Evolutionary conservation across 345 rosid genomes (phyloP).

Genomic region (Geranium brycei): DNA sequence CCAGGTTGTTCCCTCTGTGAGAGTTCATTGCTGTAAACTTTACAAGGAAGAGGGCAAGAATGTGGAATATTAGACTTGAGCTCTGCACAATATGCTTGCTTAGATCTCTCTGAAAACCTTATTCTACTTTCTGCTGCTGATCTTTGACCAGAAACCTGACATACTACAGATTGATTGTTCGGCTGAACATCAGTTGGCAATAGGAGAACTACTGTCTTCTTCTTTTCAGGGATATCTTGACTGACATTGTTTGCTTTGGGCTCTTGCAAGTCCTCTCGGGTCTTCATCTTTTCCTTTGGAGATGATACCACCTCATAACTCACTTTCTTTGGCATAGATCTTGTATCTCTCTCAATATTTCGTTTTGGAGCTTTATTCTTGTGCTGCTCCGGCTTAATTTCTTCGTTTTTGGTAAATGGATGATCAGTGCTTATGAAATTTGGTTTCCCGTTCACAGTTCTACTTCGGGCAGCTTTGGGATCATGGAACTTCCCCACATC

Average conservation of each 20-base stretch:
- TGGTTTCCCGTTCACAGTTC: constrained; percentile 14
- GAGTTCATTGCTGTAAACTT: constrained; percentile 13
- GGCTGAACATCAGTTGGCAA: not conserved
- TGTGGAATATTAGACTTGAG: constrained; percentile 21
- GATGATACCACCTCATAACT: constrained; percentile 21
- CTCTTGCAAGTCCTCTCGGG: constrained; percentile 21
- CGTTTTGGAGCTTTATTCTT: constrained; percentile 21
- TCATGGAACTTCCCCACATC: constrained; percentile 17
- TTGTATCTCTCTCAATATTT: constrained; percentile 10
- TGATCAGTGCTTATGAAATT: constrained; percentile 15
- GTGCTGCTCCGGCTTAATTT: constrained; percentile 17
- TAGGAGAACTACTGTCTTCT: constrained; percentile 25
- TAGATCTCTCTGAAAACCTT: constrained; percentile 1
- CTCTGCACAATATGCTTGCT: not conserved
- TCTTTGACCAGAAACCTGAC: constrained; percentile 2
- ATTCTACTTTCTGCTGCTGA: not conserved
- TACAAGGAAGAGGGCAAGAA: constrained; percentile 31
- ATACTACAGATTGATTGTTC: constrained; percentile 8
- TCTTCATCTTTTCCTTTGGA: constrained; percentile 19
- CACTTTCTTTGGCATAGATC: constrained; percentile 16
- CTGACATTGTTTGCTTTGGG: constrained; percentile 12
- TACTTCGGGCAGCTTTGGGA: constrained; percentile 12
- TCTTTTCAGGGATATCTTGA: constrained; percentile 17
- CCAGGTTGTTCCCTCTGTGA: not conserved
- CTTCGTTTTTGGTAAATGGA: constrained; percentile 15